Conservation (phyloP, 305 asterid species). For the Solanum hybrid region DNA sequence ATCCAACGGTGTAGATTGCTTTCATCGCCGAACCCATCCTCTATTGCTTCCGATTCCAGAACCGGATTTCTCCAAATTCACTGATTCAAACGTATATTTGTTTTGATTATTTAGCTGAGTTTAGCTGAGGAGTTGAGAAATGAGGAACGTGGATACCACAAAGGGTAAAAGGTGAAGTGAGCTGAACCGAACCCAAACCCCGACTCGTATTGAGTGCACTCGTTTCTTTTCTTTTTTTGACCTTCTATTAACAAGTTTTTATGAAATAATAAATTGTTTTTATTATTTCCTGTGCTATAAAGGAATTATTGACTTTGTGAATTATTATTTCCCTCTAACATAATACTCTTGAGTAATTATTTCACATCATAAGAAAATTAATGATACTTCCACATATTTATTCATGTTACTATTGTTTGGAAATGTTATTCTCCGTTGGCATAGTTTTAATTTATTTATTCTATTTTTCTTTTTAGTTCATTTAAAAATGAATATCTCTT, state of each 20-base stretch:
- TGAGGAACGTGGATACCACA: slow-evolving; percentile 7
- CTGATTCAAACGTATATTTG: background rate
- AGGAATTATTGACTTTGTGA: background rate
- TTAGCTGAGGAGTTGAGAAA: background rate
- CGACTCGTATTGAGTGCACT: background rate
- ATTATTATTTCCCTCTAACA: background rate
- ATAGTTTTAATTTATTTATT: background rate
- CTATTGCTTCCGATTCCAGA: background rate
- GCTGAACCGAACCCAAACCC: background rate
- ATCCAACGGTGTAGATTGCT: slow-evolving; percentile 82
- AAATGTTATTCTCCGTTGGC: background rate
- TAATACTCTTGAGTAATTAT: background rate
- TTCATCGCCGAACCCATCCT: slow-evolving; percentile 58
- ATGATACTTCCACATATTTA: background rate
- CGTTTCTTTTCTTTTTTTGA: background rate
- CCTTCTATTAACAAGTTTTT: background rate
- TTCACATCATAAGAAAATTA: background rate
- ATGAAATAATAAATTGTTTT: too few relatives aligned
- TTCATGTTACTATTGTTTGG: background rate
- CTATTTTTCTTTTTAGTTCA: rapidly evolving
- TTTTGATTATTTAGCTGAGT: background rate
- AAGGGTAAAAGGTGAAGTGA: slow-evolving; percentile 9
- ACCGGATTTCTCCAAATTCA: background rate
- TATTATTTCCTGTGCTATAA: background rate
- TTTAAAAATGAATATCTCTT: too few relatives aligned